A percentile compares a stretch with the other conserved stretches of the same genome.
Evolutionary conservation across 345 rosid genomes (phyloP).

Genomic region (Salix koriyanagi): DNA sequence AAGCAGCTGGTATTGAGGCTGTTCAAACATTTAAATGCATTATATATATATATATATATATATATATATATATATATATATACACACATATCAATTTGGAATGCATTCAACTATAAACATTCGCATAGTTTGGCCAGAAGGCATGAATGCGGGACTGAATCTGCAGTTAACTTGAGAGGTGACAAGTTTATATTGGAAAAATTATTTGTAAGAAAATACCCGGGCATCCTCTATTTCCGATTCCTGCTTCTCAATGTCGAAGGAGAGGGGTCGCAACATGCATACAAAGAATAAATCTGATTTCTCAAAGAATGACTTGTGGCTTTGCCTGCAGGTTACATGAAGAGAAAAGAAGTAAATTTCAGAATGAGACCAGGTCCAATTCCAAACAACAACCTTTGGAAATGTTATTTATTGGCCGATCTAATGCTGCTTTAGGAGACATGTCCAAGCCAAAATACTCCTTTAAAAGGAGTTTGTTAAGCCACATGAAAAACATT

Average conservation of each 20-base stretch:
- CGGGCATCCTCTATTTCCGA: constrained; percentile 70
- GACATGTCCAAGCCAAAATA: background rate
- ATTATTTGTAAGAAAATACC: constrained; percentile 30
- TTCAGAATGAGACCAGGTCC: background rate
- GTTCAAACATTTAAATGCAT: background rate
- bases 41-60: too few species aligned
- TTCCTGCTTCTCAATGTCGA: constrained; percentile 60
- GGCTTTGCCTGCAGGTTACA: constrained; percentile 55
- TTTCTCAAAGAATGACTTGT: constrained; percentile 64
- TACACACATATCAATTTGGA: too few species aligned
- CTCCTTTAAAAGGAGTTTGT: background rate
- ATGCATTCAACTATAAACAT: background rate
- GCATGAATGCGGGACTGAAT: background rate
- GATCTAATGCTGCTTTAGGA: background rate
- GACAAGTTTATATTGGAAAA: background rate
- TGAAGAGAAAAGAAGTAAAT: background rate
- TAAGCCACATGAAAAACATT: background rate
- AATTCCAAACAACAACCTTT: background rate
- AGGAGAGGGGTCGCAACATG: constrained; percentile 66
- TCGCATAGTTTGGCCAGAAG: too few species aligned
- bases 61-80: too few species aligned
- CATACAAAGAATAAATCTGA: constrained; percentile 80
- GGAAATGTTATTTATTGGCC: background rate
- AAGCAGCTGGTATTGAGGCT: background rate
- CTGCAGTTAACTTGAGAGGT: background rate